phyloP scores from a whole-genome alignment of 1,284 basidiomycete species.

The Sphagnurus paluster region DNA sequence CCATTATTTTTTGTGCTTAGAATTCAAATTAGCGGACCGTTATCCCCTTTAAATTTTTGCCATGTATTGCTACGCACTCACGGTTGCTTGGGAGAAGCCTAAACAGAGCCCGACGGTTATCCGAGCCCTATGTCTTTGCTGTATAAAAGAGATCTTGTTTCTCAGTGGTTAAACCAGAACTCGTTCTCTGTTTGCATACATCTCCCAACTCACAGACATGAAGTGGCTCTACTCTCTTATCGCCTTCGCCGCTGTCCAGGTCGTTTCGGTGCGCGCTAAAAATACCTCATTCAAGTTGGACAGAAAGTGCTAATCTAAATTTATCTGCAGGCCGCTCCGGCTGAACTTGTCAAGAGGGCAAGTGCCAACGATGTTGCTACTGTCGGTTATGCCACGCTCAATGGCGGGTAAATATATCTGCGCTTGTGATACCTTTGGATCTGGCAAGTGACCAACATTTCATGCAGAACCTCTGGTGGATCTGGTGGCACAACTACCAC shows the following conservation, averaged over 20 bases:
- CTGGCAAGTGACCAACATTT: background rate
- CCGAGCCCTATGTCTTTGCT: constrained; percentile 8
- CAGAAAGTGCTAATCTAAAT: background rate
- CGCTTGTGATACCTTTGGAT: background rate
- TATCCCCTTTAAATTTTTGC: background rate
- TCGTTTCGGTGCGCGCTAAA: constrained; percentile 11
- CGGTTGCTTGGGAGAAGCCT: constrained; percentile 1
- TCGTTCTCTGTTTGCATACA: constrained; percentile 9
- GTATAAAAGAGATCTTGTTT: constrained; percentile 16
- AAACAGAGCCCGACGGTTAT: constrained; percentile 17
- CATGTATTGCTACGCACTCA: background rate
- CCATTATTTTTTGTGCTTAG: background rate
- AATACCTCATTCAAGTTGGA: background rate
- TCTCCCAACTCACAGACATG: constrained; percentile 16
- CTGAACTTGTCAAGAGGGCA: constrained; percentile 14
- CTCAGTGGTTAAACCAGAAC: constrained; percentile 9
- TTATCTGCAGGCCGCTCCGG: constrained; percentile 12
- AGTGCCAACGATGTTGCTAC: constrained; percentile 14
- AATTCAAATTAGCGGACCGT: constrained; percentile 15
- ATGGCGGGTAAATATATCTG: constrained; percentile 32
- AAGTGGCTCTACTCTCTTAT: constrained; percentile 21
- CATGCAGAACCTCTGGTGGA: constrained; percentile 41
- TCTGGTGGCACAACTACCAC: constrained; percentile 42
- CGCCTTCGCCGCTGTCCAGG: constrained; percentile 15
- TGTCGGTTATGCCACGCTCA: constrained; percentile 23